Base-by-base conservation (phyloP, 352 stramenopile genomes). In the Phytophthora litchii region DNA sequence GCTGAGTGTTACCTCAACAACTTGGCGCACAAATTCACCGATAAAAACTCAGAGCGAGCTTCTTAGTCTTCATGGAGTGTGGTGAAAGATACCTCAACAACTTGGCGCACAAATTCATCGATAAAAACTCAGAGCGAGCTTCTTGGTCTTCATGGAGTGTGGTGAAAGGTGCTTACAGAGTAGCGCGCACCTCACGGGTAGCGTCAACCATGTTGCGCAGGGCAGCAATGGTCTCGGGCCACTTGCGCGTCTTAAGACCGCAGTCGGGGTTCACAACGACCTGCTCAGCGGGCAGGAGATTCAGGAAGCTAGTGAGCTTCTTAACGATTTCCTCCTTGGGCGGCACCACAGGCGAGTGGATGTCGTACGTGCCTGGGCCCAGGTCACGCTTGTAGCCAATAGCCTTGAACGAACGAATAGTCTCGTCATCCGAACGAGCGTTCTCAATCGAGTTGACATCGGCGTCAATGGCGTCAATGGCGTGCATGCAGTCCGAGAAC, bases 391-490 rank as follows among this genome's bases (percentile, higher is more conserved):
- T 78, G 83, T 98, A 98, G 34, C 86, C 83, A 52, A 96, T 94
- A 11, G 73, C 63, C 66, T 91, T 85, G 77, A 97, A 97, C 60
- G 83, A 86, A 19, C 80, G 74, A 47, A 98, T 92, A 1, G 89
- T 97, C 57, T 92, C 90, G 63, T 97, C 87, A 66, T 96, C 88
- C 55, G 79, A 96, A 10, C 91, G 88, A 51, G 89, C 83, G 67
- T 97, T 97, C 74, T 98, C 92, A 66, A 98, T 98, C 58, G 89
- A 97, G 78, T 97, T 97, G n/a, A 97, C 89, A 51, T 98, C 92
- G 1, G 90, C 90, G 64, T 98, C 92, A 32, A 98, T 89, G 19
- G 83, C 82, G 56, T 96, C 89, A 50, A 97, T 97, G 25, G 91
- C 88, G 53, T 91, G 76, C 88, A 98, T 97, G 74, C 88, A 97